Evolutionary conservation across 495 filamentous ascomycete genomes (phyloP), one percentile per base, ranked within the genome.

Genomic region (Penicillium samsonianum): DNA sequence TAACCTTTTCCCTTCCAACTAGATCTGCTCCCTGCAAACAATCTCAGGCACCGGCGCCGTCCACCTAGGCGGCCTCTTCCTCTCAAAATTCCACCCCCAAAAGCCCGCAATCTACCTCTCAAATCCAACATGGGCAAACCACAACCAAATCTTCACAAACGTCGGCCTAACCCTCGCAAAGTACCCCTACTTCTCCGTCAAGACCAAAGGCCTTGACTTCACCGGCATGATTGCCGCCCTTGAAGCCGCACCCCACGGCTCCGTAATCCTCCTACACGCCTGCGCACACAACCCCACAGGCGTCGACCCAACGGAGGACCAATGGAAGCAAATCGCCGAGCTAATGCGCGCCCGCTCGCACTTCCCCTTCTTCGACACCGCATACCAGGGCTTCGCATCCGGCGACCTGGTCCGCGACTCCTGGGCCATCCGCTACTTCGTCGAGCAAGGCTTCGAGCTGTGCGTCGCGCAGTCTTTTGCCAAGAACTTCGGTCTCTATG

Each of bases 241-340:
- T 41, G 59, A 76, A 17, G 71, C 78, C 31, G 93, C 94, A 5
- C 87, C 90, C 0, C 72, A 85, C 23, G 87, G 88, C 58, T 90
- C 86, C 64, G 82, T 99, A 71, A 85, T 98, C 74, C 83, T 99
- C 26, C 84, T 99, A 16, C 94, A 99, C 73, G 91, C 91, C 58
- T 99, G 94, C 73, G 94, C 94, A 25, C 94, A 98, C 80, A 99
- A 99, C 75, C 94, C 94, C 22, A 99, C 94, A 14, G 94, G 94
- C 57, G 94, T 99, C 51, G 94, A 99, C 75, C 94, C 91, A 20
- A 94, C 94, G 19, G 81, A 85, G 51, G 91, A 92, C 35, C 94
- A 99, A 76, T 99, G 94, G 94, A 90, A 87, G 68, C 78, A 95
- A 64, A 84, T 99, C 58, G 92, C 92, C 50, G 67, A 79, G 6